A percentile compares a stretch with the other conserved stretches of the same genome.
These are phyloP conservation scores for Rutstroemia sp. DNA, from an alignment of 2,329 filamentous ascomycete species.

Conservation along the genomic window DNA sequence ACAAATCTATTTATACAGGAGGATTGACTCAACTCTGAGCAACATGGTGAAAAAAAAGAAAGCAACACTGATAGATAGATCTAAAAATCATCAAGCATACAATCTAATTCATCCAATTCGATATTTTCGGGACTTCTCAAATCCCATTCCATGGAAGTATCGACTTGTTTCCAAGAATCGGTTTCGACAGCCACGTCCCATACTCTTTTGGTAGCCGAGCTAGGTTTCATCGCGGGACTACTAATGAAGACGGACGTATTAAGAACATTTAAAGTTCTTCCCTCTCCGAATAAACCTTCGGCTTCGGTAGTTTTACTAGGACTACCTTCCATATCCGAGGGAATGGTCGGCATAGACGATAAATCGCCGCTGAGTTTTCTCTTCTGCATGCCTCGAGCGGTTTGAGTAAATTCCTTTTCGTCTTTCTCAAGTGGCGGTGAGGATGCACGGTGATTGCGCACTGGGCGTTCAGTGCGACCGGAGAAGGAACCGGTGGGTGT, in stretches of 20 bases:
- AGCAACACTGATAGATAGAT: not conserved
- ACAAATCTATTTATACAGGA: too few species aligned
- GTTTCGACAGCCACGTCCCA: slow-evolving; percentile 31
- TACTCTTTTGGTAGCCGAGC: slow-evolving; percentile 38
- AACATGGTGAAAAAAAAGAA: too few species aligned
- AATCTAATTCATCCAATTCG: slow-evolving; percentile 87
- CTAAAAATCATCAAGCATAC: slow-evolving; percentile 63
- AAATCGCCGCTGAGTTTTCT: slow-evolving; percentile 47
- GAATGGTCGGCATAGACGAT: slow-evolving; percentile 43
- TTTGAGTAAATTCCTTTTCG: slow-evolving; percentile 95
- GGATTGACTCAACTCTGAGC: too few species aligned
- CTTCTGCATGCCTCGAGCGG: slow-evolving; percentile 69
- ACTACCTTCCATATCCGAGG: slow-evolving; percentile 25
- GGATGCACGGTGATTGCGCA: slow-evolving; percentile 62
- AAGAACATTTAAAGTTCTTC: slow-evolving; percentile 24
- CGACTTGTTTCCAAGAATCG: slow-evolving; percentile 13
- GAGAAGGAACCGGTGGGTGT: slow-evolving; percentile 60
- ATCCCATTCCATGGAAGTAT: slow-evolving; percentile 47
- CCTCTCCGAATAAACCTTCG: slow-evolving; percentile 26
- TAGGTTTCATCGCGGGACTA: slow-evolving; percentile 47
- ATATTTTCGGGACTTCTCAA: slow-evolving; percentile 75
- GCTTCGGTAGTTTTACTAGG: slow-evolving; percentile 20
- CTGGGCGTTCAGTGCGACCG: slow-evolving; percentile 34
- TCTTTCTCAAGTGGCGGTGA: slow-evolving; percentile 89
- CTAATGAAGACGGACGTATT: slow-evolving; percentile 32